A percentile compares a stretch with the other conserved stretches of the same genome.
Evolutionary conservation across 1,284 basidiomycete genomes (phyloP).

Genomic region (Fomitopsis betulina): DNA sequence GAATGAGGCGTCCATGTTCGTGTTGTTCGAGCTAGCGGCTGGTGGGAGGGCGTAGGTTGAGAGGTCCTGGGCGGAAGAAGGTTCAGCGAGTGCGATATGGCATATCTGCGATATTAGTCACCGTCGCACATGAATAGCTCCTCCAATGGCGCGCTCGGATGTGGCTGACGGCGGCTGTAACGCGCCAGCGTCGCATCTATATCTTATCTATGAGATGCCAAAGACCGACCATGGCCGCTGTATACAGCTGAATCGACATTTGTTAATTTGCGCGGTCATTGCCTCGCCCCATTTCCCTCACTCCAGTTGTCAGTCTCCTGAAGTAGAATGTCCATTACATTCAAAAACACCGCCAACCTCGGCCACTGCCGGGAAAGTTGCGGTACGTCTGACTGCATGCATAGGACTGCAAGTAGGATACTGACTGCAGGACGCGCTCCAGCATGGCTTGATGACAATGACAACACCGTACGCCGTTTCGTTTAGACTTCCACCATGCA

Average conservation of each 20-base stretch:
- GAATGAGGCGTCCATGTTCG: slow-evolving; percentile 4
- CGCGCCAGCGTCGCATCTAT: no score
- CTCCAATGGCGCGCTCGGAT: not conserved
- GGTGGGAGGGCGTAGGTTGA: not conserved
- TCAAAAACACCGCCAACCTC: slow-evolving; percentile 23
- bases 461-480: slow-evolving; percentile 24
- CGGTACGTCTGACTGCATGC: slow-evolving; percentile 22
- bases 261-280: not conserved
- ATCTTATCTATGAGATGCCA: no score
- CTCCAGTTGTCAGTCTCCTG: not conserved
- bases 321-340: not conserved
- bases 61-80: not conserved
- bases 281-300: no score
- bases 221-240: no score
- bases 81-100: not conserved
- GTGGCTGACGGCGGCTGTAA: not conserved
- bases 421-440: not conserved
- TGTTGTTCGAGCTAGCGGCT: not conserved
- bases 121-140: not conserved
- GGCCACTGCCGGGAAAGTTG: slow-evolving; percentile 34
- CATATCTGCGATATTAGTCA: not conserved
- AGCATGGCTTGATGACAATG: slow-evolving; percentile 55
- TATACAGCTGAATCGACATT: no score
- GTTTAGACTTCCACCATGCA: not conserved
- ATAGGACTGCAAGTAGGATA: not conserved